phyloP scores from a whole-genome alignment of 345 rosid species.

The Aquilaria malaccensis region DNA sequence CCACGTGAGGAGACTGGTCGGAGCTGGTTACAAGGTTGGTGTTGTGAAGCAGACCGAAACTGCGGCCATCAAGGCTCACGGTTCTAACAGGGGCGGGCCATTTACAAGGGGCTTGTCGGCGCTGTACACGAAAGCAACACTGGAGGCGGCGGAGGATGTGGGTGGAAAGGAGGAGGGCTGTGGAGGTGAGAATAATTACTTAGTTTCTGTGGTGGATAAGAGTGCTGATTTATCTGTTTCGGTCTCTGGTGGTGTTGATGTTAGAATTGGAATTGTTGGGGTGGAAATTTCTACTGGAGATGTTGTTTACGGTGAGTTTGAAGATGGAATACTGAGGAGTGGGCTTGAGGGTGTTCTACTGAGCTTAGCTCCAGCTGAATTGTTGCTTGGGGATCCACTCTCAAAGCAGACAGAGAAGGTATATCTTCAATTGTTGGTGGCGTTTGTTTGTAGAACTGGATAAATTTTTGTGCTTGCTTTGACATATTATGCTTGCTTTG shows the following conservation, averaged over 20 bases:
- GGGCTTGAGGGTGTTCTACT: slow-evolving; percentile 76
- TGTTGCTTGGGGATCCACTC: slow-evolving; percentile 66
- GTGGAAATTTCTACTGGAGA: slow-evolving; percentile 93
- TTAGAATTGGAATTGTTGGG: slow-evolving; percentile 68
- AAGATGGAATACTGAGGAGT: slow-evolving; percentile 67
- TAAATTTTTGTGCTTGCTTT: background rate
- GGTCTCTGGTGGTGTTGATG: slow-evolving; percentile 34
- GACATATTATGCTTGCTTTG: background rate
- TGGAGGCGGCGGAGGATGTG: slow-evolving; percentile 84
- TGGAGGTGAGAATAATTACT: slow-evolving; percentile 58
- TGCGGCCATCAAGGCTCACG: slow-evolving; percentile 82
- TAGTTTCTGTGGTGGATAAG: slow-evolving; percentile 79
- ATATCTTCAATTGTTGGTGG: background rate
- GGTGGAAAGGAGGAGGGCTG: slow-evolving; percentile 63
- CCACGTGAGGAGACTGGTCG: slow-evolving; percentile 78
- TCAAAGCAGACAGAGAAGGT: slow-evolving; percentile 88
- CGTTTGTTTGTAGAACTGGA: background rate
- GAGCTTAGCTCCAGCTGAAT: slow-evolving; percentile 83
- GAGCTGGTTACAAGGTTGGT: slow-evolving; percentile 84
- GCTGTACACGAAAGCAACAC: slow-evolving; percentile 78
- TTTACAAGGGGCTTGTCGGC: slow-evolving; percentile 81
- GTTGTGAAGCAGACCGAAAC: slow-evolving; percentile 98
- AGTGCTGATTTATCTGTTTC: slow-evolving; percentile 3
- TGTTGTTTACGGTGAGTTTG: slow-evolving; percentile 73
- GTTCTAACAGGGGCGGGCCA: slow-evolving; percentile 54